Conservation (phyloP, 2,329 filamentous ascomycete species). For the Cyphellophora attinorum region DNA sequence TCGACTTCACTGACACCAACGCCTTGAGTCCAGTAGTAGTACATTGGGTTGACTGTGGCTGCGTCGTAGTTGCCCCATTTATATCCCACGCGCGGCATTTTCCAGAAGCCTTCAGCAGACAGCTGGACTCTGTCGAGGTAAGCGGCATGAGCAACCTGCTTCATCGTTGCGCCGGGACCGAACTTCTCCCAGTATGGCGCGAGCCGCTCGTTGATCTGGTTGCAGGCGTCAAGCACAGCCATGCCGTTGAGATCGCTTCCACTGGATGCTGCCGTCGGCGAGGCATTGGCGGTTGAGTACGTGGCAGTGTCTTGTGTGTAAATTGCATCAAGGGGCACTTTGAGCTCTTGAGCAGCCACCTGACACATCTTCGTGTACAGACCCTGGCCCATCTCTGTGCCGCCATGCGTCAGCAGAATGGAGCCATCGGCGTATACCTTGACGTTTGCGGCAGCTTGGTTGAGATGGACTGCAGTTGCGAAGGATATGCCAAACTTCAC, state of each 20-base stretch:
- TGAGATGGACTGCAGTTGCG: constrained; percentile 81
- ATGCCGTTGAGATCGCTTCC: constrained; percentile 94
- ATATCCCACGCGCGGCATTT: constrained; percentile 94
- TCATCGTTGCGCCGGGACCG: constrained; percentile 70
- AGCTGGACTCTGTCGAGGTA: constrained; percentile 96
- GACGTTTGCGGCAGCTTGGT: constrained; percentile 89
- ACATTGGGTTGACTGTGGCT: constrained; percentile 50
- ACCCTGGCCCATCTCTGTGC: constrained; percentile 96
- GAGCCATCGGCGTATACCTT: constrained; percentile 94
- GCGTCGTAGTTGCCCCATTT: constrained; percentile 54
- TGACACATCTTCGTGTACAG: constrained; percentile 95
- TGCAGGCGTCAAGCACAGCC: constrained; percentile 85
- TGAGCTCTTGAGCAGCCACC: constrained; percentile 83
- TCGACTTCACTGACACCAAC: constrained; percentile 88
- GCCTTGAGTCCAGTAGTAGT: constrained; percentile 98
- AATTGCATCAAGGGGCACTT: constrained; percentile 68
- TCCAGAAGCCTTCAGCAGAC: constrained; percentile 95
- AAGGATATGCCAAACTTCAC: constrained; percentile 99
- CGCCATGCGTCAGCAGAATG: constrained; percentile 84
- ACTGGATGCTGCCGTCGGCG: constrained; percentile 84
- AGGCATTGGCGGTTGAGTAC: constrained; percentile 91
- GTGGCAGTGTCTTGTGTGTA: constrained; percentile 93
- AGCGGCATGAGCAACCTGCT: constrained; percentile 77
- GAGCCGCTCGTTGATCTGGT: constrained; percentile 79
- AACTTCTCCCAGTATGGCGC: constrained; percentile 77